phyloP scores from a whole-genome alignment of 768 basidiomycete genomes.

The Lactifluus piperatus region DNA sequence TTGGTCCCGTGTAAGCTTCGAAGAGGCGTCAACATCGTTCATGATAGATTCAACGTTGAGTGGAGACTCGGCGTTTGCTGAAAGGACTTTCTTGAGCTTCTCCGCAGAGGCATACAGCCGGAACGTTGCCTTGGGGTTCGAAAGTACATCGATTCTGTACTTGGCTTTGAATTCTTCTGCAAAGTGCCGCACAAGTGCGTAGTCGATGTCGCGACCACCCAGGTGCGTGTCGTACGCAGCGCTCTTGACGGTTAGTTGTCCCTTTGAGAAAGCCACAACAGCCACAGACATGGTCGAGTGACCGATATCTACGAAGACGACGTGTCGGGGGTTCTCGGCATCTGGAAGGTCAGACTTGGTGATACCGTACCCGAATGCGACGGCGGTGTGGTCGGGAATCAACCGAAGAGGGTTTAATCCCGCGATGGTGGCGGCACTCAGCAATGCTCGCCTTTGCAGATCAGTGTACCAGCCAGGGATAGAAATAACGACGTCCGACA shows the following conservation, averaged over 20 bases:
- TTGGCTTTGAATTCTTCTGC: slow-evolving; percentile 89
- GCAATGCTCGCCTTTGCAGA: slow-evolving; percentile 78
- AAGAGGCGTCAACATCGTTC: slow-evolving; percentile 90
- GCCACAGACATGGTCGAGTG: slow-evolving; percentile 85
- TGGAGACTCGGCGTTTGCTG: slow-evolving; percentile 83
- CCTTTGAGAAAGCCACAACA: slow-evolving; percentile 90
- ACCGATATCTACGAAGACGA: slow-evolving; percentile 93
- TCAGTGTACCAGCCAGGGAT: slow-evolving; percentile 98
- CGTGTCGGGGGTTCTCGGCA: slow-evolving; percentile 68
- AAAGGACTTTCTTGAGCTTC: slow-evolving; percentile 92
- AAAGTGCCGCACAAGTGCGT: slow-evolving; percentile 82
- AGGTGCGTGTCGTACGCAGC: slow-evolving; percentile 90
- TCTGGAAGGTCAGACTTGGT: slow-evolving; percentile 96
- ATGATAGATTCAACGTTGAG: slow-evolving; percentile 94
- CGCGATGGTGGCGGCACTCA: slow-evolving; percentile 85
- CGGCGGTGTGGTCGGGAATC: slow-evolving; percentile 95
- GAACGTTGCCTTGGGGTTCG: slow-evolving; percentile 89
- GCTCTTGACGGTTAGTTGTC: slow-evolving; percentile 77
- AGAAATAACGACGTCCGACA: slow-evolving; percentile 91
- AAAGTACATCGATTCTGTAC: slow-evolving; percentile 94
- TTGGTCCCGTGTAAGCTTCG: slow-evolving; percentile 72
- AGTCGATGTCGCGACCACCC: slow-evolving; percentile 95
- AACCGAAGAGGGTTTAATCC: slow-evolving; percentile 86
- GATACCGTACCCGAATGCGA: slow-evolving; percentile 96
- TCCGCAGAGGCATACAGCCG: slow-evolving; percentile 83